Percentiles rank a stretch among this genome's conserved stretches.
These are phyloP conservation scores for Spizellomyces punctatus DNA, from an alignment of 192 early-diverging fungal species.

Conservation along the genomic window DNA sequence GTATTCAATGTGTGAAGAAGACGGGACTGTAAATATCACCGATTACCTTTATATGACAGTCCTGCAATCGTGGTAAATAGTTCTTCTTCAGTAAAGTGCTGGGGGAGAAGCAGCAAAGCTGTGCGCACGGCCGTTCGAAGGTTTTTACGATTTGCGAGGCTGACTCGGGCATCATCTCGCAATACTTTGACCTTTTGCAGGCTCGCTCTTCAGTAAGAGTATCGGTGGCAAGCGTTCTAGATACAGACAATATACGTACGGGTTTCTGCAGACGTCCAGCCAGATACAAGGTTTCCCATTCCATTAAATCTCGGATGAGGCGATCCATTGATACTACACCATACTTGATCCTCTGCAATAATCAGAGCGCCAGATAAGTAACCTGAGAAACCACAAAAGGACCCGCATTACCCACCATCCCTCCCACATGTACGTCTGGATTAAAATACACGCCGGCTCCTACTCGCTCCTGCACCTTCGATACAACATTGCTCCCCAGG, in stretches of 20 bases:
- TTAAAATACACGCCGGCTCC: constrained; percentile 97
- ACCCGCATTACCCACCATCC: constrained; percentile 59
- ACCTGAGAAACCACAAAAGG: constrained; percentile 6
- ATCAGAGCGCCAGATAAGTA: not conserved
- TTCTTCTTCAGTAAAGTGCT: constrained; percentile 77
- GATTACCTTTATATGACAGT: constrained; percentile 69
- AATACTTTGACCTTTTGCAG: constrained; percentile 69
- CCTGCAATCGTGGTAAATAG: constrained; percentile 81
- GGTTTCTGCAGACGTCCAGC: constrained; percentile 98
- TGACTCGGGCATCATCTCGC: constrained; percentile 72
- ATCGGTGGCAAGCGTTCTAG: not conserved
- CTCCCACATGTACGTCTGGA: constrained; percentile 85
- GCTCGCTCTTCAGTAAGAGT: too few relatives aligned
- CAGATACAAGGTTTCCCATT: constrained; percentile 95
- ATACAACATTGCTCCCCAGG: constrained; percentile 73
- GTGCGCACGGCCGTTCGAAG: constrained; percentile 80
- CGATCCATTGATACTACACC: constrained; percentile 93
- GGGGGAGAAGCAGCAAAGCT: constrained; percentile 81
- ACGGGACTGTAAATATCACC: not conserved
- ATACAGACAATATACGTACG: constrained; percentile 43
- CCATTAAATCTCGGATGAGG: constrained; percentile 81
- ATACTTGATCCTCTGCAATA: constrained; percentile 81
- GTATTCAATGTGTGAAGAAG: not conserved
- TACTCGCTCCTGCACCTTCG: constrained; percentile 76
- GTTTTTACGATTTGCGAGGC: constrained; percentile 81